A percentile compares a stretch with the other conserved stretches of the same genome.
phyloP scores from a whole-genome alignment of 805 yeast genomes.

The Ogataea pignaliae region DNA sequence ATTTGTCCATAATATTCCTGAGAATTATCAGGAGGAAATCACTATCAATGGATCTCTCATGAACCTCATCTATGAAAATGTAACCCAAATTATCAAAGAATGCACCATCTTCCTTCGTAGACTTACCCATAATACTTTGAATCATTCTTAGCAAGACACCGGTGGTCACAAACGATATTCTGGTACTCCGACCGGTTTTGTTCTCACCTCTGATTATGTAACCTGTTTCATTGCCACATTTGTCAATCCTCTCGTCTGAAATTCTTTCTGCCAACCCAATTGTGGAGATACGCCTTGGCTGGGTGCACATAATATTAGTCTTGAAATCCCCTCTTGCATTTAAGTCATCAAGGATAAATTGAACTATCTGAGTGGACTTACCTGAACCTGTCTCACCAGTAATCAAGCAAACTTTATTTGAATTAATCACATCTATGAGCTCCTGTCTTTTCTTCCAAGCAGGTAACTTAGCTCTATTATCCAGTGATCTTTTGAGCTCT shows the following conservation, averaged over 20 bases:
- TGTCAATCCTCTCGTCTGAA: slow-evolving; percentile 69
- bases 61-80: slow-evolving; percentile 92
- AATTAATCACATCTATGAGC: slow-evolving; percentile 51
- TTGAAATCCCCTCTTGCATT: slow-evolving; percentile 43
- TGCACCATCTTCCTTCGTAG: slow-evolving; percentile 20
- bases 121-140: slow-evolving; percentile 43
- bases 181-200: slow-evolving; percentile 54
- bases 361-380: slow-evolving; percentile 92
- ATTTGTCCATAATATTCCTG: slow-evolving; percentile 51
- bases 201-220: slow-evolving; percentile 89
- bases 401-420: slow-evolving; percentile 64
- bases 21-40: slow-evolving; percentile 79
- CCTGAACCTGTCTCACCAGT: slow-evolving; percentile 99
- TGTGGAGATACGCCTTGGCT: slow-evolving; percentile 93
- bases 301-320: slow-evolving; percentile 77
- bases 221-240: slow-evolving; percentile 75
- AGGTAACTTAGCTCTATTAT: slow-evolving; percentile 58
- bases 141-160: slow-evolving; percentile 88
- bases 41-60: slow-evolving; percentile 87
- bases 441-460: slow-evolving; percentile 72
- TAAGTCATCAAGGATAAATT: slow-evolving; percentile 73
- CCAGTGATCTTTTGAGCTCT: slow-evolving; percentile 34
- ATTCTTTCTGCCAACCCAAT: slow-evolving; percentile 93
- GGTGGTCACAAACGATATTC: slow-evolving; percentile 85
- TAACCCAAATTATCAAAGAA: slow-evolving; percentile 57